Evolutionary conservation across 2,329 filamentous ascomycete genomes (phyloP), one percentile per base, ranked within the genome.

Genomic region (Escovopsis sp.): DNA sequence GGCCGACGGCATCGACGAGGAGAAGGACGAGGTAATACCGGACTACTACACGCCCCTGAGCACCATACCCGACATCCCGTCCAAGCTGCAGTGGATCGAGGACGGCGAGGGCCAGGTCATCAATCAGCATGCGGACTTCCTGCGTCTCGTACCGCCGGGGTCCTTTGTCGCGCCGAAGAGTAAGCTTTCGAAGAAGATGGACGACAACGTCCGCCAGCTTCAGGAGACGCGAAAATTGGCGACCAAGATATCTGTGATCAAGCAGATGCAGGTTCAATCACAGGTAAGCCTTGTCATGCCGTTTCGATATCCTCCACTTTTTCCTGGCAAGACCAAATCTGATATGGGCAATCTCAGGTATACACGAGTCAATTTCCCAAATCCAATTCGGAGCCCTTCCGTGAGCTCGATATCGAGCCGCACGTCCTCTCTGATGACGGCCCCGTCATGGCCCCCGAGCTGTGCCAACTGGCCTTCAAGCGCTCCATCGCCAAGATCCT

Each of bases 291-390:
- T 34, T 14, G 5, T n/a, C 13, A 2, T n/a, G n/a, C n/a, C n/a
- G n/a, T n/a, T n/a, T n/a, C 31, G 4, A 12, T 9, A 23, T 23
- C 4, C 21, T n/a, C 32, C 9, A 16, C 6, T 28, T 11, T 11
- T 14, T 2, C 26, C 15, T 29, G 2, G 13, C 50, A 21, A 19
- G 27, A 8, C 19, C 4, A 4, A 28, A 12, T 19, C 25, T 28
- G 16, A 37, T 30, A 8, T 9, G 8, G 21, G 21, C 30, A 25
- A 34, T 15, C 27, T 36, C 25, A 90, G 81, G 82, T 93, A 53
- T 98, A 98, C 53, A 82, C 87, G 50, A 98, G 98, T 51, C 90
- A 98, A 55, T 98, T 98, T 49, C 86, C 88, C 44, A 94, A 94
- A 59, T 94, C 93, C 52, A 84, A 94, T 42, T 82, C 82, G 1